phyloP scores from a whole-genome alignment of 805 yeast genomes.

The Metschnikowia koreensis region DNA sequence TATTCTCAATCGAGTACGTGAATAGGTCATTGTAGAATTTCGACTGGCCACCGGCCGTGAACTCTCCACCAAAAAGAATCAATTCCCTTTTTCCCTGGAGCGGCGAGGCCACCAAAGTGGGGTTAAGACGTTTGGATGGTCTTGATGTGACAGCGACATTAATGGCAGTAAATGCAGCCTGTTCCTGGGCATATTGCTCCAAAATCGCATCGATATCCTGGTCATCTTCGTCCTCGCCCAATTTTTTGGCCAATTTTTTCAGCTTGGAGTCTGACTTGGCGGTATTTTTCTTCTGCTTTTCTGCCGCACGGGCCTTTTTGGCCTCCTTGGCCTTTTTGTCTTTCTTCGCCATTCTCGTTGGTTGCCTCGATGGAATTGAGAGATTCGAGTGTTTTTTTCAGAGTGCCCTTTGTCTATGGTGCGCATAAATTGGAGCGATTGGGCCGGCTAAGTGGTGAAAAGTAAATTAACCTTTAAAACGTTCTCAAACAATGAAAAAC shows the following conservation, averaged over 20 bases:
- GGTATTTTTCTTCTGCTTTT: conserved; percentile 72
- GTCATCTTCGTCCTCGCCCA: conserved; percentile 81
- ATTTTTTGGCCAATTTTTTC: conserved; percentile 72
- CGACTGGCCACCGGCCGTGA: conserved; percentile 49
- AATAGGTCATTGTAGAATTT: conserved; percentile 79
- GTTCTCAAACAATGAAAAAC: too few species aligned
- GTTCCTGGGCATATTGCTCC: conserved; percentile 74
- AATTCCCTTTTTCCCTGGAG: conserved; percentile 74
- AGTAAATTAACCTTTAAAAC: too few species aligned
- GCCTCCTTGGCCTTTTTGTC: conserved; percentile 86
- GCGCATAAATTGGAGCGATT: neutral
- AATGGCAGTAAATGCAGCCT: conserved; percentile 73
- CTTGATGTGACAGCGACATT: conserved; percentile 53
- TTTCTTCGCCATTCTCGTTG: conserved; percentile 71
- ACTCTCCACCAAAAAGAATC: conserved; percentile 88
- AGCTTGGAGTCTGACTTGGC: conserved; percentile 71
- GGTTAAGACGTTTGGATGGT: conserved; percentile 72
- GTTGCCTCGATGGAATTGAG: neutral
- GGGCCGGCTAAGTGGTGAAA: too few species aligned
- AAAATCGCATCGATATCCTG: conserved; percentile 82
- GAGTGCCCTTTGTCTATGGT: neutral
- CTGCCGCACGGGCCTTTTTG: conserved; percentile 84
- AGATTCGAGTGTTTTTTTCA: neutral
- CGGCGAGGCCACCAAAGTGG: conserved; percentile 74
- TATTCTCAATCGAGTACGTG: conserved; percentile 71